Base-by-base conservation (phyloP, 2,329 filamentous ascomycete species). In the Penicillium sp. region DNA sequence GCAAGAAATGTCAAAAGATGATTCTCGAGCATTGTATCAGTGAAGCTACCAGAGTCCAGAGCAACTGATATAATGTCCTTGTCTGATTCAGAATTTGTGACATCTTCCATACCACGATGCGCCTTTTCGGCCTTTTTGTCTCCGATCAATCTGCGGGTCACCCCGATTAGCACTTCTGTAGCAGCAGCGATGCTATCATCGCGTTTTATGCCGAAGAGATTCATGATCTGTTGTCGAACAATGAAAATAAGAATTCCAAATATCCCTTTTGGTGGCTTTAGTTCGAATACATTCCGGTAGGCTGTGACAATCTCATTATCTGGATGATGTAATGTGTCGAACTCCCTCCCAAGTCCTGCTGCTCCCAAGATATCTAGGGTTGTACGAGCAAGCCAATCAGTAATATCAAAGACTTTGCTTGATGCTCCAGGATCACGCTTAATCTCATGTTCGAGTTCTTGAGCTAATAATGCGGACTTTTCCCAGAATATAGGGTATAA, bases 1-100 rank as follows among this genome's bases (percentile, higher is more conserved):
- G 87, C 88, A 5, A 95, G 82, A 75, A 95, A 94, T 0, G 90
- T 94, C 89, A 95, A 93, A 68, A 93, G 82, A 73, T 96, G 91
- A 69, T 94, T 88, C 35, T 91, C 83, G n/a, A 96, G 82, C 58
- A 90, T 85, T 48, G 90, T 88, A 60, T 94, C 89, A 16, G 76
- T 82, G 72, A 95, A 94, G 5, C 80, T 84, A 49, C 88, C 89
- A 38, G 85, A 90, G 67, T 87, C 82, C 43, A 96, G 77, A 14
- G 91, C 90, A 0, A 93, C 87, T 1, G 87, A 90, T 30, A 96
- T 77, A 57, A 96, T 94, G 69, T 96, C 91, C 8, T 83, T 18
- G 45, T 30, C 20, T 18, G n/a, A 11, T 49, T 46, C 6, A 43
- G 23, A 5, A n/a, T 54, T 20, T 54, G 26, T 5, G 26, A 8